A percentile compares a stretch with the other conserved stretches of the same genome.
Conservation (phyloP, 2,329 filamentous ascomycete species). For the Karstenula rhodostoma region DNA sequence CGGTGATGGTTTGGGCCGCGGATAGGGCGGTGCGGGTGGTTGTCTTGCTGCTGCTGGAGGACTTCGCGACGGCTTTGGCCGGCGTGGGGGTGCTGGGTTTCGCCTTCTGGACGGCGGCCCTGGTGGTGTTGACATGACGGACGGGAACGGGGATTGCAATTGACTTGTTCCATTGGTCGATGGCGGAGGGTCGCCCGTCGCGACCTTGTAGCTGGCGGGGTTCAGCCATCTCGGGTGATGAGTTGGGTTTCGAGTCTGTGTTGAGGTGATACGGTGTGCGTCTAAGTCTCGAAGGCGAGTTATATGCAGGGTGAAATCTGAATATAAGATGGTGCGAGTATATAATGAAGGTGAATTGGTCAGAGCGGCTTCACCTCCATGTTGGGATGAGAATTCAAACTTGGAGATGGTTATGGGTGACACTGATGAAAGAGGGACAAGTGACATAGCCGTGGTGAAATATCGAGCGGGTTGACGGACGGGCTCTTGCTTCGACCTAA, state of each 20-base stretch:
- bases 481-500: not conserved
- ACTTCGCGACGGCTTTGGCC: no score
- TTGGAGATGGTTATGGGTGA: not conserved
- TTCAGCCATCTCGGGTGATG: not conserved
- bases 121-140: not conserved
- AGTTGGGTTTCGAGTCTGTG: not conserved
- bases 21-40: not conserved
- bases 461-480: not conserved
- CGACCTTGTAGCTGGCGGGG: not conserved
- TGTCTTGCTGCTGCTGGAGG: not conserved
- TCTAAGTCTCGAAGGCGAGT: not conserved
- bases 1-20: not conserved
- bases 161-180: not conserved
- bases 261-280: not conserved
- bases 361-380: not conserved
- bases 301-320: not conserved
- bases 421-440: not conserved
- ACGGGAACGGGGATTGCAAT: no score
- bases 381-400: not conserved
- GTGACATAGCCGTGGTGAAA: not conserved
- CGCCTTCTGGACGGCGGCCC: not conserved
- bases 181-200: not conserved
- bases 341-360: not conserved
- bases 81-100: not conserved
- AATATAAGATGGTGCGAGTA: not conserved